Conservation (phyloP, 2,329 filamentous ascomycete species). For the Achaetomium macrosporum region DNA sequence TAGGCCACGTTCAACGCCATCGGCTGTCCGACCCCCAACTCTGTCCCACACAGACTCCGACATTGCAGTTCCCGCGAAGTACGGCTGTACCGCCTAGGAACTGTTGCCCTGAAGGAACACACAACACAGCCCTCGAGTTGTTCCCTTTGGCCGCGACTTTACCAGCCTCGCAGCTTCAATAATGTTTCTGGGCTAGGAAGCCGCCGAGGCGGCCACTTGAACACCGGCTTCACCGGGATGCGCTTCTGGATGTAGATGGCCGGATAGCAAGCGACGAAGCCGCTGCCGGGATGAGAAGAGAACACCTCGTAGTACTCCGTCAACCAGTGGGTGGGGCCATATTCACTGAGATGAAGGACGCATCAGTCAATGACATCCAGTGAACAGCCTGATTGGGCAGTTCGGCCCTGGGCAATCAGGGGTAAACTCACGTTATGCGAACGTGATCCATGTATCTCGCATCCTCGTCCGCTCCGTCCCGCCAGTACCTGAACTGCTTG, state of each 20-base stretch:
- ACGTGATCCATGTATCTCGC: background rate
- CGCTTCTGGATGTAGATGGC: constrained; percentile 15
- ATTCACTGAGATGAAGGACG: background rate
- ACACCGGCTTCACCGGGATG: background rate
- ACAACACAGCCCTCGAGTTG: too few relatives aligned
- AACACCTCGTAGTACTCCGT: constrained; percentile 13
- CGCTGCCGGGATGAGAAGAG: constrained; percentile 5
- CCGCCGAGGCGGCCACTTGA: background rate
- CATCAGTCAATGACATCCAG: background rate
- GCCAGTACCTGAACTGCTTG: constrained; percentile 15
- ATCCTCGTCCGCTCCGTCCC: constrained; percentile 12
- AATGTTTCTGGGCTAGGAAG: too few relatives aligned
- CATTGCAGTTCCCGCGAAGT: too few relatives aligned
- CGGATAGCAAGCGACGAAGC: constrained; percentile 13
- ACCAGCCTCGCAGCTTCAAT: too few relatives aligned
- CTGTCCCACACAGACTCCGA: too few relatives aligned
- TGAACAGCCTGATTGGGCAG: too few relatives aligned
- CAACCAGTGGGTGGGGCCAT: constrained; percentile 11
- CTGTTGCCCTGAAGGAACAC: too few relatives aligned
- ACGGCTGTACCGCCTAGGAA: too few relatives aligned
- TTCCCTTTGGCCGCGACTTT: too few relatives aligned
- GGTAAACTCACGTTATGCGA: background rate
- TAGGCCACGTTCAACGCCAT: too few relatives aligned
- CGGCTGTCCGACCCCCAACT: too few relatives aligned
- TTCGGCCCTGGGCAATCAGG: too few relatives aligned